Evolutionary conservation across 371 early-diverging fungal species (phyloP).

Genomic region (Rhizopus arrhizus): DNA sequence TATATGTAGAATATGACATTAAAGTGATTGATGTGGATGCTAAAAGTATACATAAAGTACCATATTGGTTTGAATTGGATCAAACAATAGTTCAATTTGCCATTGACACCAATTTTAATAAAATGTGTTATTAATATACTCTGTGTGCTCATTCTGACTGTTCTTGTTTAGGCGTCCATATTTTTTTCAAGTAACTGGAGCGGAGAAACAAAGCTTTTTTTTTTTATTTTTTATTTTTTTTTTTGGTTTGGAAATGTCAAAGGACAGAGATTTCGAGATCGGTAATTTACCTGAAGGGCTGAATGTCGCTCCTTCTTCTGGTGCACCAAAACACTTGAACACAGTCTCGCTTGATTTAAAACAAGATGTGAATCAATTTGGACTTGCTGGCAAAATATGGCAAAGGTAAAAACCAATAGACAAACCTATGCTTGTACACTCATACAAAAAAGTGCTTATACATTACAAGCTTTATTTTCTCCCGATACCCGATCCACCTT

Average conservation of each 20-base stretch:
- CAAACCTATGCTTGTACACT: too few relatives aligned
- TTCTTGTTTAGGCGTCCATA: too few relatives aligned
- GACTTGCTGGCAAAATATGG: slow-evolving; percentile 58
- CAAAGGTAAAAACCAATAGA: slow-evolving; percentile 34
- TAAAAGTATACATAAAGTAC: slow-evolving; percentile 51
- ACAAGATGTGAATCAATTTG: slow-evolving; percentile 48
- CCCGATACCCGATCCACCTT: slow-evolving; percentile 9
- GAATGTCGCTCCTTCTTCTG: slow-evolving; percentile 39
- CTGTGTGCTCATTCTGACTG: too few relatives aligned
- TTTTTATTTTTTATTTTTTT: neutral
- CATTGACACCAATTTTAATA: slow-evolving; percentile 13
- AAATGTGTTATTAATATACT: neutral
- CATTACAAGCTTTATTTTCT: slow-evolving; percentile 45
- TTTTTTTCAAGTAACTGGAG: too few relatives aligned
- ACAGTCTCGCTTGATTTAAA: slow-evolving; percentile 28
- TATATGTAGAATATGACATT: slow-evolving; percentile 29
- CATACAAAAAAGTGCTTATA: slow-evolving; percentile 41
- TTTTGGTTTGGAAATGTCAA: neutral
- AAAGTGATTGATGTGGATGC: slow-evolving; percentile 58
- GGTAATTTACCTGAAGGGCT: slow-evolving; percentile 50
- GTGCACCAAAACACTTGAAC: slow-evolving; percentile 31
- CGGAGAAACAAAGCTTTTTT: neutral
- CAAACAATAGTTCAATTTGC: slow-evolving; percentile 48
- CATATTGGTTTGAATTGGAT: slow-evolving; percentile 52
- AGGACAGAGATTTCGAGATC: slow-evolving; percentile 25